Base-by-base conservation (phyloP, 2,329 filamentous ascomycete species). In the Elsinoe necatrix region DNA sequence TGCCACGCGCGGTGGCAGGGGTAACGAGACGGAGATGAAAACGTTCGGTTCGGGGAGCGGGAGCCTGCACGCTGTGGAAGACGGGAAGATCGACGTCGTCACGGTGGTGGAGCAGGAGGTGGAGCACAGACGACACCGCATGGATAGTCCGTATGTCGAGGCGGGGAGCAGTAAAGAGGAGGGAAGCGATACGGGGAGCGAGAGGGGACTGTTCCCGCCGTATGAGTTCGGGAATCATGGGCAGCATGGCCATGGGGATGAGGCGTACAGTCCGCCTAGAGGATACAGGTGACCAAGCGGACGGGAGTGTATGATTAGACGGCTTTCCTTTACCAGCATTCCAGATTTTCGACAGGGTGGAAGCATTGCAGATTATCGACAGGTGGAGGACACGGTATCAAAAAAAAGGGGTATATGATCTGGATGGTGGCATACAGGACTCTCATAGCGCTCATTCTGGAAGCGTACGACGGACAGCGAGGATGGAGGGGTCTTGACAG, bases 81-180 rank as follows among this genome's bases (percentile, higher is more conserved):
- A 55, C 23, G 52, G 52, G 8, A 55, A 55, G 52, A 55, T 55
- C 23, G 52, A 45, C 25, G 52, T 55, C 21, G 39, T 45, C 12
- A 55, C 52, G n/a, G 52, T 55, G 9, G 39, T 55, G 52, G 52
- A 55, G 39, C 52, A 55, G 34, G 35, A 42, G 39, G 52, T 55
- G 35, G 39, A 42, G 52, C 52, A 55, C 21, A 42, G 21, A 9
- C 20, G 25, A 4, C 52, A 12, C 8, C 52, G 20, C 8, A 20
- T 25, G 20, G 25, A 55, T 14, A 45, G 39, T 55, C 35, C 35
- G 12, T 55, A 55, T 35, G 35, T 45, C 2, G 39, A 34, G 20
- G 52, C 25, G 12, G 39, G 39, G 35, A 55, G 37, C 37, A 55
- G 52, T 43, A 23, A 27, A 12, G 34, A 55, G 39, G 52, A 55